These are phyloP conservation scores for Leccinum barrowsii DNA, from an alignment of 768 basidiomycete genomes.

Conservation along the genomic window DNA sequence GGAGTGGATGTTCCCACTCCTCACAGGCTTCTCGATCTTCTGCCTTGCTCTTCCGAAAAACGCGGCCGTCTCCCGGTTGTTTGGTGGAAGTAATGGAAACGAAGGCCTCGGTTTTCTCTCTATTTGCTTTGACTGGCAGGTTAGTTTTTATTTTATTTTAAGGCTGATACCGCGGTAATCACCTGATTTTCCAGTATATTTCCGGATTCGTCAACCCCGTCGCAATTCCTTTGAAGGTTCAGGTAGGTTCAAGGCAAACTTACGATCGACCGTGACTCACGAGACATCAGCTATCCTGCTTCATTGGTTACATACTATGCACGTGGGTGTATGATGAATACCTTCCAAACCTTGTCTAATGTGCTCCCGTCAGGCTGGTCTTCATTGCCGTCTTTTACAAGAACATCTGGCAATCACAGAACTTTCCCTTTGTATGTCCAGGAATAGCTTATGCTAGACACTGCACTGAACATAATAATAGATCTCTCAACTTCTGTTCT, in stretches of 20 bases:
- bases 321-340: slow-evolving; percentile 33
- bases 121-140: slow-evolving; percentile 61
- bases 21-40: slow-evolving; percentile 59
- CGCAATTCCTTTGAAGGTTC: slow-evolving; percentile 52
- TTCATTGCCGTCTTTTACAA: slow-evolving; percentile 37
- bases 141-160: slow-evolving; percentile 24
- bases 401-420: slow-evolving; percentile 56
- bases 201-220: slow-evolving; percentile 39
- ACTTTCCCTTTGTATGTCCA: slow-evolving; percentile 54
- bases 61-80: slow-evolving; percentile 49
- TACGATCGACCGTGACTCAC: not conserved
- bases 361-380: slow-evolving; percentile 23
- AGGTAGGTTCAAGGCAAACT: slow-evolving; percentile 20
- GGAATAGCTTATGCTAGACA: not conserved
- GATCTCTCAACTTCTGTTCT: slow-evolving; percentile 48
- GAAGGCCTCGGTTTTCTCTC: slow-evolving; percentile 61
- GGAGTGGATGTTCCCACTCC: slow-evolving; percentile 48
- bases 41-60: slow-evolving; percentile 54
- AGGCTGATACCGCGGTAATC: not conserved
- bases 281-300: slow-evolving; percentile 36
- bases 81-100: slow-evolving; percentile 61
- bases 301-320: slow-evolving; percentile 49
- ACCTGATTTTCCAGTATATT: slow-evolving; percentile 18
- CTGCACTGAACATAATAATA: slow-evolving; percentile 12
- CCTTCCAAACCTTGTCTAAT: not conserved